Evolutionary conservation across 2,329 filamentous ascomycete genomes (phyloP).

Genomic region (Venturiaceae sp.): DNA sequence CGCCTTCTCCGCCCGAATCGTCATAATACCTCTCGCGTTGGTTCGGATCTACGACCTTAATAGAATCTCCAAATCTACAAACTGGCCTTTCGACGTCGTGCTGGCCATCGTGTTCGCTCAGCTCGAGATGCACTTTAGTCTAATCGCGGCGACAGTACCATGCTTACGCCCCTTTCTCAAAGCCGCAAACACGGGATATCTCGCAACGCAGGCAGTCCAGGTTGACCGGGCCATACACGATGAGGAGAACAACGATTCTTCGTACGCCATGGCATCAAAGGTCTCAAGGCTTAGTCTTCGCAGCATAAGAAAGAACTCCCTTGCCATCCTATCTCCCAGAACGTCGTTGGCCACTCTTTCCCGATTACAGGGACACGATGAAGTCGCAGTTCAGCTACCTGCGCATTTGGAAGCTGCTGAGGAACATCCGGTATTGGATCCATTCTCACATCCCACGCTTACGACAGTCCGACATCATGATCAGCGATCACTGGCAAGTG

Average conservation of each 20-base stretch:
- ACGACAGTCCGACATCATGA: not conserved
- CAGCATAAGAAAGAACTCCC: not conserved
- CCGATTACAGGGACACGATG: not conserved
- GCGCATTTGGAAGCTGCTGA: not conserved
- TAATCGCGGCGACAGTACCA: constrained; percentile 4
- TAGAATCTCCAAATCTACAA: not conserved
- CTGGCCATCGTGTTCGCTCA: not conserved
- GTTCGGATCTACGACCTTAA: not conserved
- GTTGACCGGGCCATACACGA: not conserved
- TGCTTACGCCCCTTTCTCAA: constrained; percentile 4
- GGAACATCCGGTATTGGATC: not conserved
- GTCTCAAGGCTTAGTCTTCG: not conserved
- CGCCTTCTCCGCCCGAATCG: constrained; percentile 16
- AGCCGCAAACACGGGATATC: not conserved
- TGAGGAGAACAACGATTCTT: not conserved
- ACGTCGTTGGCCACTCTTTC: not conserved
- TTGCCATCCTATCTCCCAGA: not conserved
- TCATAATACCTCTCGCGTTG: constrained; percentile 4
- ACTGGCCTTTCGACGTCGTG: constrained; percentile 3
- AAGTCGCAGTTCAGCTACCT: not conserved
- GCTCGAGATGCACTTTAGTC: constrained; percentile 8
- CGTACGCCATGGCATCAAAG: not conserved
- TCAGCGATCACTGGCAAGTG: not conserved
- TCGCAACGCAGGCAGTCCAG: not conserved
- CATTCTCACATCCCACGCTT: not conserved